Conservation (phyloP, 1,139 yeast genomes). For the Saccharomyces pastorianus region DNA sequence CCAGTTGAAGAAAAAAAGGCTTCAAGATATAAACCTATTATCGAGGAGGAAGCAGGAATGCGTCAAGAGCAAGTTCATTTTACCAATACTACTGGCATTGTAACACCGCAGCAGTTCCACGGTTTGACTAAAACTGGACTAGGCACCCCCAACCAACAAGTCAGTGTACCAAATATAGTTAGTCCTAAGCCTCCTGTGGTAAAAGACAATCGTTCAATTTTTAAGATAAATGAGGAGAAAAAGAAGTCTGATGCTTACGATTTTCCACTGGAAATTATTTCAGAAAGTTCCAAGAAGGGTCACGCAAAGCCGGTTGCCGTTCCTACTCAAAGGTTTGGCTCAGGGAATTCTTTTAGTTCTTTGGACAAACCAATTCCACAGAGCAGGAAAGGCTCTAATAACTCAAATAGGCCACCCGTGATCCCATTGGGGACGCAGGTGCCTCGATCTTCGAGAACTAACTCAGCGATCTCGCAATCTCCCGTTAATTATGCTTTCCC, state of each 20-base stretch:
- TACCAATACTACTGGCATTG: slow-evolving; percentile 2
- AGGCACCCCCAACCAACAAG: background rate
- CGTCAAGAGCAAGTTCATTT: background rate
- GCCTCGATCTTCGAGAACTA: background rate
- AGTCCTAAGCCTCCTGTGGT: background rate
- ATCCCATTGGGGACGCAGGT: background rate
- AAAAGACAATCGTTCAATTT: slow-evolving; percentile 22
- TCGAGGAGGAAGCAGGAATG: background rate
- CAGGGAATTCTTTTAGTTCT: background rate
- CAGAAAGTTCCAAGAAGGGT: slow-evolving; percentile 32
- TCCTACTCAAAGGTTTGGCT: slow-evolving; percentile 14
- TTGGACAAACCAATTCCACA: background rate
- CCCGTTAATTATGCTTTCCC: slow-evolving; percentile 3
- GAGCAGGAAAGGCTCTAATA: background rate
- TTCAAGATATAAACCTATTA: slow-evolving; percentile 1
- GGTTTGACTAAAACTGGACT: background rate
- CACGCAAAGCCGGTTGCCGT: slow-evolving; percentile 33
- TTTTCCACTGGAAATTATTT: slow-evolving; percentile 57
- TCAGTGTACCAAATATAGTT: background rate
- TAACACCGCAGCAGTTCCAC: slow-evolving; percentile 5
- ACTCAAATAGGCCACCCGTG: background rate
- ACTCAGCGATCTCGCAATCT: background rate
- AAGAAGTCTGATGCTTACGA: slow-evolving; percentile 71
- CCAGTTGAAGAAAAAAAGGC: slow-evolving; percentile 6
- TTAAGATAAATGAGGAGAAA: slow-evolving; percentile 40